phyloP scores from a whole-genome alignment of 2,329 filamentous ascomycete genomes.

The Colletotrichum tofieldiae region DNA sequence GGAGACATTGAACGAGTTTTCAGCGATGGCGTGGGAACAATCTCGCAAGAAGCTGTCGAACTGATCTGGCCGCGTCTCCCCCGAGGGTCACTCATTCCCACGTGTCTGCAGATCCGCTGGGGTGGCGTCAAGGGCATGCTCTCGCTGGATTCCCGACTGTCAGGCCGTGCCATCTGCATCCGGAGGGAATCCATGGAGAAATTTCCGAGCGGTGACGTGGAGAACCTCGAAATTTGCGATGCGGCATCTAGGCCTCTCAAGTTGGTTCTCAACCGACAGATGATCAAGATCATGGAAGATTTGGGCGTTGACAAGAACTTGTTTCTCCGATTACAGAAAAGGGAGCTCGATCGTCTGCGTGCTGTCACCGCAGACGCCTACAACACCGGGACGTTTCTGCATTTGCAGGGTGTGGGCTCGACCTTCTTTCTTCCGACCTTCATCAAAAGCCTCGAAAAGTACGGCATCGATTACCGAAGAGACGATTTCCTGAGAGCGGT shows the following conservation, averaged over 20 bases:
- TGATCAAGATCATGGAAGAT: slow-evolving; percentile 91
- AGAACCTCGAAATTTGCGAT: slow-evolving; percentile 81
- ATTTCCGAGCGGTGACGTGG: slow-evolving; percentile 71
- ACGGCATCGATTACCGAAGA: slow-evolving; percentile 75
- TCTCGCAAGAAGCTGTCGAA: slow-evolving; percentile 73
- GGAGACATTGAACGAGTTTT: slow-evolving; percentile 70
- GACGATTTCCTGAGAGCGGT: slow-evolving; percentile 80
- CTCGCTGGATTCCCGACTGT: slow-evolving; percentile 74
- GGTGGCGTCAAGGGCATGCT: slow-evolving; percentile 86
- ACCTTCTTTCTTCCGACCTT: slow-evolving; percentile 74
- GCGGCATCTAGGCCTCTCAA: slow-evolving; percentile 77
- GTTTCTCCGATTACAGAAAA: slow-evolving; percentile 76
- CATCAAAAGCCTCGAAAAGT: slow-evolving; percentile 70
- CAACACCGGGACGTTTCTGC: slow-evolving; percentile 78
- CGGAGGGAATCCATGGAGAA: slow-evolving; percentile 84
- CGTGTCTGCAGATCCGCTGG: slow-evolving; percentile 82
- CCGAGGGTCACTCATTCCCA: slow-evolving; percentile 65
- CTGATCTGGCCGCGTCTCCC: slow-evolving; percentile 73
- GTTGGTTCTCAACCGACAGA: slow-evolving; percentile 81
- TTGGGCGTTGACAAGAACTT: slow-evolving; percentile 71
- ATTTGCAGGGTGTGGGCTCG: slow-evolving; percentile 72
- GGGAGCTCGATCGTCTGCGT: slow-evolving; percentile 73
- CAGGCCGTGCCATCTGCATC: slow-evolving; percentile 72
- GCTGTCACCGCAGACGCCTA: slow-evolving; percentile 69
- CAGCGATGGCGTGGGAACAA: slow-evolving; percentile 85